Evolutionary conservation across 2,329 filamentous ascomycete species (phyloP), one percentile per base, ranked within the genome.

Genomic region (Paramyrothecium roridum): DNA sequence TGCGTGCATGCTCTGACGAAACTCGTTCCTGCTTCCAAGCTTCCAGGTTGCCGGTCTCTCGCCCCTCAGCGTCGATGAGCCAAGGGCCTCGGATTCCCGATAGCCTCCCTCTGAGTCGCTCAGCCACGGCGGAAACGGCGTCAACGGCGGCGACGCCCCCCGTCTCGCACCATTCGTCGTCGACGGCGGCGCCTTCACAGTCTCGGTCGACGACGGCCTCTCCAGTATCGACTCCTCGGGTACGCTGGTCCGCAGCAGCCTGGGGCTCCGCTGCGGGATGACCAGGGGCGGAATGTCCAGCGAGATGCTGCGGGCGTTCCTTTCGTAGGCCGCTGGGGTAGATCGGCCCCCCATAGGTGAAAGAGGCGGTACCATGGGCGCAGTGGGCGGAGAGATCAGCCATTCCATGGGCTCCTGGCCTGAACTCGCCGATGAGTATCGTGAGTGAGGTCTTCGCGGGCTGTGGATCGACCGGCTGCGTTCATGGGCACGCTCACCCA

Each of bases 61-160:
- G 10, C 6, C 26, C 26, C 26, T 30, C 26, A 30, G 26, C 10
- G 26, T 30, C 26, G 26, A 30, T 4, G 26, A 30, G 0, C 40
- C 53, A 2, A 49, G 56, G 4, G 30, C 48, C 17, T 61, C 58
- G 3, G 57, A 61, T 2, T 54, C 50, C 10, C 40, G 46, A 17
- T 43, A 61, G 1, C 57, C 63, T 7, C 62, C 63, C 2, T 43
- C 51, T 1, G 59, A 56, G 7, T 57, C 59, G 10, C 56, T 54
- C 1, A 56, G 51, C 63, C 63, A 66, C 2, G 64, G 62, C 11
- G 67, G 67, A 26, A 69, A 69, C 4, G 63, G 64, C 1, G 65
- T 68, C 3, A 68, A 53, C 0, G 66, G 67, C 3, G 63, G 61
- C 7, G 56, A 52, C 1, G 48, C 23, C 2, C 52, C 60, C 34